These are phyloP conservation scores for Verticillium nubilum DNA, from an alignment of 2,329 filamentous ascomycete species.

Conservation along the genomic window DNA sequence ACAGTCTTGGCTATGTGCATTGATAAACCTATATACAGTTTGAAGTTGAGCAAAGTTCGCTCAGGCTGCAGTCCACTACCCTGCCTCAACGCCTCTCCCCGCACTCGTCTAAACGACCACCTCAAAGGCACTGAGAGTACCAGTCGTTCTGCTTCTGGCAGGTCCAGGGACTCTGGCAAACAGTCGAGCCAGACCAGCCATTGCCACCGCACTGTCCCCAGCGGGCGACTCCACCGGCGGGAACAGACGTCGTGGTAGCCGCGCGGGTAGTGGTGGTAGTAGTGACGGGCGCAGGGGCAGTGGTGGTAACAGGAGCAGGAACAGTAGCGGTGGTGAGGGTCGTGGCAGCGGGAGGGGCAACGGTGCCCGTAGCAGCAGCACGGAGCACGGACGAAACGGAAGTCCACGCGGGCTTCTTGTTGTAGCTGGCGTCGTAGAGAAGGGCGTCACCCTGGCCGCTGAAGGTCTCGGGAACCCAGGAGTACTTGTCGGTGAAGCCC, in stretches of 20 bases:
- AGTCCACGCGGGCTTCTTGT: constrained; percentile 34
- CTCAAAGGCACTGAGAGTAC: constrained; percentile 13
- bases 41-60: neutral
- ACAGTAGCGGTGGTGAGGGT: neutral
- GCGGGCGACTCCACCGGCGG: constrained; percentile 15
- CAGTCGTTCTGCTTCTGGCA: constrained; percentile 11
- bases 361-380: constrained; percentile 16
- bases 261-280: neutral
- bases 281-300: neutral
- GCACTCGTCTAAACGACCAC: neutral
- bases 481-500: constrained; percentile 34
- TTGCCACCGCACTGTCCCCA: constrained; percentile 16
- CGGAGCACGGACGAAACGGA: constrained; percentile 28
- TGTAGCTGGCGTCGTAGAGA: constrained; percentile 28
- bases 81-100: neutral
- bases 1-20: neutral
- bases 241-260: neutral
- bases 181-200: constrained; percentile 12
- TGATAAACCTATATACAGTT: neutral
- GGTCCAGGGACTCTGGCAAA: constrained; percentile 9
- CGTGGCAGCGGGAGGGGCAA: neutral
- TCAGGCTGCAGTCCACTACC: neutral
- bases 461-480: constrained; percentile 32
- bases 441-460: constrained; percentile 33
- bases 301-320: neutral